Evolutionary conservation across 192 early-diverging fungal species (phyloP), one percentile per base, ranked within the genome.

Genomic region (Rhizoclosmatium globosum): DNA sequence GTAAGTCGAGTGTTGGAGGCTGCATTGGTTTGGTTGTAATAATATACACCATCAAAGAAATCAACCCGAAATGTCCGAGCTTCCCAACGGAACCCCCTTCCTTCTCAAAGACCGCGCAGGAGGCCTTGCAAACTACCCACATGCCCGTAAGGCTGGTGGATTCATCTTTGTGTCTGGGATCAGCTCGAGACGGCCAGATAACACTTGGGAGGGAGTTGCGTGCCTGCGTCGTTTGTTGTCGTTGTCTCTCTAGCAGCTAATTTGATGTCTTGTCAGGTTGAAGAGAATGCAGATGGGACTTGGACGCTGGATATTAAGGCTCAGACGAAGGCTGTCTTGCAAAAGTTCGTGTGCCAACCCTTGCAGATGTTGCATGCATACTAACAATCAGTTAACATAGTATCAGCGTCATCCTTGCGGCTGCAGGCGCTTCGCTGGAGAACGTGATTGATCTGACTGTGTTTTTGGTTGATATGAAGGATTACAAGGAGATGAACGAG

Each of bases 401-500:
- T 83, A 92, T 93, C 72, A 64, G 84, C 19, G 78, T 74, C 47
- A 93, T 93, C 50, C 79, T 93, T 15, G 45, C 87, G 46, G 79
- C 81, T 31, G 85, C 76, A n/a, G 90, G 90, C 13, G 85, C 85
- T 4, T 79, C 77, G 19, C 75, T 93, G 47, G 87, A 86, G 62
- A 86, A 92, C 56, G 66, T 93, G 19, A 83, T 93, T 21, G 92
- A 93, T 81, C 72, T 93, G 83, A 93, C 92, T n/a, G 87, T 93
- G 53, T 93, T 93, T 79, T 80, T 93, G 58, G 87, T 89, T 38
- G 80, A 93, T 78, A 93, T 93, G 92, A 80, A 85, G 57, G 85
- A 93, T 72, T 93, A 92, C 79, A 78, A 79, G 3, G 92, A 79
- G 3, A 87, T 91, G 77, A 93, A 92, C 74, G 82, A 90, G 68